Percentiles rank a stretch among this genome's conserved stretches.
Evolutionary conservation across 495 filamentous ascomycete species (phyloP).

Genomic region (Sordaria brevicollis): DNA sequence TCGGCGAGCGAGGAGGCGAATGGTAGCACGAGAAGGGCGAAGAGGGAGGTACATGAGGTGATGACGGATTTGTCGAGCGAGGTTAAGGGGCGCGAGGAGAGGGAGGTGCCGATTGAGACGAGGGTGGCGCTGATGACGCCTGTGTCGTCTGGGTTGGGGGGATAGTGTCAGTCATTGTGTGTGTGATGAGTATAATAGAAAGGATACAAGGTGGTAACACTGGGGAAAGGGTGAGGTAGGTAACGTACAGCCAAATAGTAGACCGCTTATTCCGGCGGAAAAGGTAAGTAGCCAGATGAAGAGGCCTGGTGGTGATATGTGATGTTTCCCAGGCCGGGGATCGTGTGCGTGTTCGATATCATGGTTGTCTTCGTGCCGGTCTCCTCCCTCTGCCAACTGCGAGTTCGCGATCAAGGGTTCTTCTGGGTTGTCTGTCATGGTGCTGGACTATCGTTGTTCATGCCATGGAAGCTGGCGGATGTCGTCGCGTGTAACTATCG

Average conservation of each 20-base stretch:
- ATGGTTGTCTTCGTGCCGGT: not conserved
- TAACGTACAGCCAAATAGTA: slow-evolving; percentile 79
- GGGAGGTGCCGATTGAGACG: slow-evolving; percentile 63
- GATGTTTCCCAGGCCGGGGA: not conserved
- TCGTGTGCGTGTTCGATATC: slow-evolving; percentile 1
- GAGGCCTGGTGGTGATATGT: slow-evolving; percentile 18
- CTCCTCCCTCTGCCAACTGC: not conserved
- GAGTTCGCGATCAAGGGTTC: slow-evolving; percentile 17
- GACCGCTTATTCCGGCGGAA: slow-evolving; percentile 72
- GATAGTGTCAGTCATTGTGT: slow-evolving; percentile 11
- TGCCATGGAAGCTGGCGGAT: not conserved
- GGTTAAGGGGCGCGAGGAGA: slow-evolving; percentile 56
- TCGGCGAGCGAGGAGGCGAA: slow-evolving; percentile 69
- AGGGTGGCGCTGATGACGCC: slow-evolving; percentile 86
- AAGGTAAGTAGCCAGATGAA: slow-evolving; percentile 69
- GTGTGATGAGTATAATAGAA: not conserved
- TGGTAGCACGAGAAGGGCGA: slow-evolving; percentile 70
- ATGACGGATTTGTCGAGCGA: slow-evolving; percentile 77
- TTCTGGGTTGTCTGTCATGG: slow-evolving; percentile 9
- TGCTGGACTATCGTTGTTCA: slow-evolving; percentile 3
- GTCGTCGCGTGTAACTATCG: not conserved
- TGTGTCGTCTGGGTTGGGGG: slow-evolving; percentile 52
- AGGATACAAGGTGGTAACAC: not conserved
- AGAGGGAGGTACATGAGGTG: slow-evolving; percentile 70
- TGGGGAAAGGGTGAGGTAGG: not conserved